Conservation (phyloP, 352 stramenopile species). For the Phytophthora hibernalis region DNA sequence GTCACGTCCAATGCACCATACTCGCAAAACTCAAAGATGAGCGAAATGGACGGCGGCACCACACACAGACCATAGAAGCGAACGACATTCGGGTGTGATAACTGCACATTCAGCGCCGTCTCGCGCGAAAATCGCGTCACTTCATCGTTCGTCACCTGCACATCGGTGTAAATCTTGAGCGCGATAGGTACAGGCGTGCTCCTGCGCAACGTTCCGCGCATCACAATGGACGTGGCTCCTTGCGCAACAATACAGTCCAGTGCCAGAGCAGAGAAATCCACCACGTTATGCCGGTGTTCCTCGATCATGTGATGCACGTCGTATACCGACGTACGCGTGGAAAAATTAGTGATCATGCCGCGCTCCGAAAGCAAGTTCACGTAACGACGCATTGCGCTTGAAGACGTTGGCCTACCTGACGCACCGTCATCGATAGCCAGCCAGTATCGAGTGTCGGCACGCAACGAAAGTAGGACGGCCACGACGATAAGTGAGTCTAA, state of each 20-base stretch:
- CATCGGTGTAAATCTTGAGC: conserved; percentile 88
- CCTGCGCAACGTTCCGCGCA: conserved; percentile 68
- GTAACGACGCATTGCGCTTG: conserved; percentile 76
- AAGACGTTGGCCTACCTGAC: conserved; percentile 37
- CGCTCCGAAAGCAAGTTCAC: conserved; percentile 79
- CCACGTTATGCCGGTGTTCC: conserved; percentile 80
- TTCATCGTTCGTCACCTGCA: conserved; percentile 87
- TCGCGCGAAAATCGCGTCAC: conserved; percentile 83
- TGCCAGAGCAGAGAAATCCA: conserved; percentile 78
- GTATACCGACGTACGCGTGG: conserved; percentile 87
- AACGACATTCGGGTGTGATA: conserved; percentile 88
- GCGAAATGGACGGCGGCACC: conserved; percentile 82
- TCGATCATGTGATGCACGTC: conserved; percentile 91
- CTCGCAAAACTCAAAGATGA: conserved; percentile 90
- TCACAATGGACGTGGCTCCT: conserved; percentile 84
- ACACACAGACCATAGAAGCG: conserved; percentile 85
- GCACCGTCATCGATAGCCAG: conserved; percentile 78
- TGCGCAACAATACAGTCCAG: conserved; percentile 84
- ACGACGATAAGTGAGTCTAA: conserved; percentile 74
- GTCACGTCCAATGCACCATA: conserved; percentile 78
- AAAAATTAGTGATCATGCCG: conserved; percentile 90
- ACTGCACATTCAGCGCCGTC: conserved; percentile 79
- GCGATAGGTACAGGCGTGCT: conserved; percentile 62
- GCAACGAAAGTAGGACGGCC: conserved; percentile 74
- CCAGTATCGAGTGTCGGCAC: conserved; percentile 87